Base-by-base conservation (phyloP, 345 rosid species). In the Isatis tinctoria region DNA sequence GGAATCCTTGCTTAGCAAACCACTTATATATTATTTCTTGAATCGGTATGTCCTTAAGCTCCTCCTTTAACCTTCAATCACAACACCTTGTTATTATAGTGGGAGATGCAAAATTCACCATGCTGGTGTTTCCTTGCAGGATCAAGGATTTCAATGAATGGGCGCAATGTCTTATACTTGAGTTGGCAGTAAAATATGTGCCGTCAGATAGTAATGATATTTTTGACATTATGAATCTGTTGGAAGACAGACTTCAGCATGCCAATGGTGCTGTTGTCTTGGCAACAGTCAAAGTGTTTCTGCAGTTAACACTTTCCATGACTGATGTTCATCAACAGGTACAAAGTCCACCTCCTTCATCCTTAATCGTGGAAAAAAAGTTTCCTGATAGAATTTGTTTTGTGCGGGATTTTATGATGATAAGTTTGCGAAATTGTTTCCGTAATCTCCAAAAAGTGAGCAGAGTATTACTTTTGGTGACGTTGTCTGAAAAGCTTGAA, bases 261-360 rank as follows among this genome's bases (percentile, higher is more conserved):
- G 99, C 99, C 67, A 95, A 95, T 87, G 98, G 99, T 67, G 99
- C 98, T 74, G 98, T 95, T 75, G 99, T 95, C 56, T 83, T 95
- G 76, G 93, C 99, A 49, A 87, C 94, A 44, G 83, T 84, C 79
- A 95, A 90, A 84, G 85, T 95, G 52, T 95, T 95, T 80, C 82
- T 95, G 57, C 93, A 92, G 65, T 67, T 88, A 81, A 95, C 99
- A 41, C 77, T 95, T 78, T 90, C 98, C 70, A 92, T 95, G 99
- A 80, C 91, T 39, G 97, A 95, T 78, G 96, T 95, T 65, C 99
- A 92, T 82, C 97, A 95, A 77, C 97, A 94, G 97, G 98, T 94
- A 69, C 74, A 10, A 76, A 30, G 24, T 35, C 47, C 60, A 52
- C 56, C 36, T 67, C 49, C 7, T 52, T 65, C 49, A 45, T 64